phyloP scores from a whole-genome alignment of 1,284 basidiomycete species.

The Thecaphora frezii region DNA sequence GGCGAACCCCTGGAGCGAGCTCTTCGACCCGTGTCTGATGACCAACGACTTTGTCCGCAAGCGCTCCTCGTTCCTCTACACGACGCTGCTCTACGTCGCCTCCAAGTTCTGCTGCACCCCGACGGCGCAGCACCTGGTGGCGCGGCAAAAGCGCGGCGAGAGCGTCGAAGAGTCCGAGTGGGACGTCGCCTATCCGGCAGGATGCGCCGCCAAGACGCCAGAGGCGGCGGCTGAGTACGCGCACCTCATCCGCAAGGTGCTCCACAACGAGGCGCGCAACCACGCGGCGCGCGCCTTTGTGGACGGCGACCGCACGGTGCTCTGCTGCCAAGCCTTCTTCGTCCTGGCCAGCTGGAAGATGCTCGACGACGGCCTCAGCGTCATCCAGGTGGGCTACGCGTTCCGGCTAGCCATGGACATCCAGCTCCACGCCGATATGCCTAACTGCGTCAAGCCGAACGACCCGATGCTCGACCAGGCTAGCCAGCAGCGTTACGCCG shows the following conservation, averaged over 20 bases:
- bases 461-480: constrained; percentile 26
- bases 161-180: constrained; percentile 12
- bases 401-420: constrained; percentile 43
- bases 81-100: constrained; percentile 32
- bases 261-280: constrained; percentile 25
- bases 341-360: constrained; percentile 37
- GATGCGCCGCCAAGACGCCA: constrained; percentile 9
- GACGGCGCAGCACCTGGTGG: constrained; percentile 26
- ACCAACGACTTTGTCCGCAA: constrained; percentile 40
- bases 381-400: constrained; percentile 35
- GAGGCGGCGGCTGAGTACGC: constrained; percentile 26
- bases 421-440: constrained; percentile 34
- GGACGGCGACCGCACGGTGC: constrained; percentile 33
- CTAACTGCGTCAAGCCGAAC: constrained; percentile 33
- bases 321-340: constrained; percentile 36
- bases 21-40: constrained; percentile 27
- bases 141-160: constrained; percentile 18
- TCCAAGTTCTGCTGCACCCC: constrained; percentile 17
- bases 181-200: constrained; percentile 24
- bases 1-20: constrained; percentile 26
- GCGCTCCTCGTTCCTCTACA: constrained; percentile 37
- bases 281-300: constrained; percentile 36
- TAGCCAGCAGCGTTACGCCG: constrained; percentile 24
- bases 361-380: constrained; percentile 33
- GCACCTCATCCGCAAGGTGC: constrained; percentile 17